phyloP scores from a whole-genome alignment of 257 asterid genomes.

The Solanum virginianum region DNA sequence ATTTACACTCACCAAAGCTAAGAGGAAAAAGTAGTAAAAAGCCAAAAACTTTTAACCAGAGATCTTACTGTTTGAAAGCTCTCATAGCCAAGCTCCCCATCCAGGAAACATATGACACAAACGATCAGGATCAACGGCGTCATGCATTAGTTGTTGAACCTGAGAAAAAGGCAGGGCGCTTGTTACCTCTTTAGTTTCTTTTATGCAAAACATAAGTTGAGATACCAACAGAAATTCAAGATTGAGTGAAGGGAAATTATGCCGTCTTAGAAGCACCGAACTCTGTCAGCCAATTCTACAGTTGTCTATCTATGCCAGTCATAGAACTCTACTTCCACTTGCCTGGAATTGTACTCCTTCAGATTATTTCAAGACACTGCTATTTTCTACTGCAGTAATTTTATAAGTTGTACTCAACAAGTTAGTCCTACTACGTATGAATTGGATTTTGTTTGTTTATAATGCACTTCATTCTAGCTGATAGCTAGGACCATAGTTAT shows the following conservation, averaged over 20 bases:
- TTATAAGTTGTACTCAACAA: neutral
- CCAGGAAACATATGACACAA: slow-evolving; percentile 96
- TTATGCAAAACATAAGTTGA: neutral
- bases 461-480: neutral
- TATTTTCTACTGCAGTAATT: neutral
- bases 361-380: neutral
- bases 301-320: neutral
- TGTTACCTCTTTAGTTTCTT: neutral
- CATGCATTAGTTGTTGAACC: slow-evolving; percentile 97
- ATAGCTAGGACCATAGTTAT: neutral
- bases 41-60: neutral
- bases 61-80: neutral
- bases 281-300: neutral
- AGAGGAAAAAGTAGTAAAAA: neutral
- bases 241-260: neutral
- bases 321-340: neutral
- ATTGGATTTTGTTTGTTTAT: neutral
- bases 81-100: slow-evolving; percentile 97
- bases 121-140: slow-evolving; percentile 89
- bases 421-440: neutral
- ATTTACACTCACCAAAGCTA: neutral
- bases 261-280: neutral
- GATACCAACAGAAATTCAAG: neutral
- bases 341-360: neutral
- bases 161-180: neutral